Conservation (phyloP, 257 asterid genomes). For the Lithospermum erythrorhizon region DNA sequence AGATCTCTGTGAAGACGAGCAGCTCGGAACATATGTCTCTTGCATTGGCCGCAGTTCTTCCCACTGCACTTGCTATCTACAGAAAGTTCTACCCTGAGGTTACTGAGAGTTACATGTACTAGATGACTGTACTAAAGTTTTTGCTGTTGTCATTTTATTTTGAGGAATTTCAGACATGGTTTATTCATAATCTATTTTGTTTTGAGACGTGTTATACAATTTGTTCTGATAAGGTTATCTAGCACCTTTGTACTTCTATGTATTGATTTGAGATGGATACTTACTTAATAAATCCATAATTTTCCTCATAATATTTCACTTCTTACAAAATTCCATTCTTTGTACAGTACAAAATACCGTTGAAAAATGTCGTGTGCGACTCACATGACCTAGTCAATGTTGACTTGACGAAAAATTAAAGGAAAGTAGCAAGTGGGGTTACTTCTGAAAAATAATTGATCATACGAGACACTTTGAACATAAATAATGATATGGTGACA, state of each 20-base stretch:
- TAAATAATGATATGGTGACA: too few relatives aligned
- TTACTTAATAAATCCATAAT: too few relatives aligned
- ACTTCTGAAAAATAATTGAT: too few relatives aligned
- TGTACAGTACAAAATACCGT: too few relatives aligned
- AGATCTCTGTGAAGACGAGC: constrained; percentile 80
- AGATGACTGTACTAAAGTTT: constrained; percentile 17
- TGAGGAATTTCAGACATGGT: constrained; percentile 5
- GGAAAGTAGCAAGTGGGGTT: too few relatives aligned
- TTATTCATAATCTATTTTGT: neutral
- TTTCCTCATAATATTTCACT: neutral
- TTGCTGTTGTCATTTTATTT: constrained; percentile 17
- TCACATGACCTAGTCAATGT: too few relatives aligned
- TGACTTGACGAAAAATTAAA: too few relatives aligned
- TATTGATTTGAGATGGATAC: neutral
- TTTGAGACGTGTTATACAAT: neutral
- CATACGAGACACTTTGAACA: too few relatives aligned
- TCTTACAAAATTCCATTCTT: too few relatives aligned
- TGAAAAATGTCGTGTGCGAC: too few relatives aligned
- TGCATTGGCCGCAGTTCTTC: constrained; percentile 72
- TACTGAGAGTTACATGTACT: constrained; percentile 56
- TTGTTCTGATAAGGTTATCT: too few relatives aligned
- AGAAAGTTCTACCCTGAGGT: constrained; percentile 54
- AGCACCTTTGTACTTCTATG: neutral
- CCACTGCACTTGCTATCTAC: constrained; percentile 59
- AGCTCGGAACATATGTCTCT: constrained; percentile 87